Conservation (phyloP, 129 eudicot species). For the Erigeron canadensis region DNA sequence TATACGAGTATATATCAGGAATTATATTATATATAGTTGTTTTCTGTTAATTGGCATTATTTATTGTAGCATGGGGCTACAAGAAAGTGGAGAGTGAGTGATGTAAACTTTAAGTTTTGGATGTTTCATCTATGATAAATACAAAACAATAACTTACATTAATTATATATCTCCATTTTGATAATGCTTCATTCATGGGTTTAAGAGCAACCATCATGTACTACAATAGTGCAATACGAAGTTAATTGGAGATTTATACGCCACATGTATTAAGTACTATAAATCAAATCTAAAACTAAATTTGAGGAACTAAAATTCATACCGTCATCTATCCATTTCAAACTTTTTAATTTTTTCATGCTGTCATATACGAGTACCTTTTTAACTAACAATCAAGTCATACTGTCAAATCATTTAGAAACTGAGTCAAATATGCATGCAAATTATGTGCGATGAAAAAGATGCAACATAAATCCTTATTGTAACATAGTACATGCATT, state of each 20-base stretch:
- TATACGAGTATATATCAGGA: slow-evolving; percentile 31
- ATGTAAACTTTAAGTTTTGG: slow-evolving; percentile 16
- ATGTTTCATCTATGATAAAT: slow-evolving; percentile 14
- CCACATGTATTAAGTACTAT: too few species aligned
- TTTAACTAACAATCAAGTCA: slow-evolving; percentile 1
- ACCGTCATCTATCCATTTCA: too few species aligned
- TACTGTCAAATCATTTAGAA: background rate
- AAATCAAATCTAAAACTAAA: too few species aligned
- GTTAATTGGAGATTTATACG: too few species aligned
- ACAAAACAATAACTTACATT: slow-evolving; percentile 7
- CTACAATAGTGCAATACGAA: too few species aligned
- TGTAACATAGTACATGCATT: slow-evolving; percentile 1
- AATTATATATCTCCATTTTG: background rate
- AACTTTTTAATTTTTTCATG: too few species aligned
- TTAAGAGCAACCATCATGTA: too few species aligned
- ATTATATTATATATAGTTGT: slow-evolving; percentile 33
- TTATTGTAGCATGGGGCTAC: slow-evolving; percentile 28
- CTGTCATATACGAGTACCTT: background rate
- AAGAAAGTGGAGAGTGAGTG: slow-evolving; percentile 17
- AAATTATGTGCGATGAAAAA: background rate
- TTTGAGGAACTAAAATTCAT: too few species aligned
- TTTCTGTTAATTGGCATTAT: slow-evolving; percentile 34
- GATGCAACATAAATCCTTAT: background rate
- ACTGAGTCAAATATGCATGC: background rate
- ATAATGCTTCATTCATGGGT: background rate